Conservation (phyloP, 169 alveolate genomes). For the Amoebophrya sp. region DNA sequence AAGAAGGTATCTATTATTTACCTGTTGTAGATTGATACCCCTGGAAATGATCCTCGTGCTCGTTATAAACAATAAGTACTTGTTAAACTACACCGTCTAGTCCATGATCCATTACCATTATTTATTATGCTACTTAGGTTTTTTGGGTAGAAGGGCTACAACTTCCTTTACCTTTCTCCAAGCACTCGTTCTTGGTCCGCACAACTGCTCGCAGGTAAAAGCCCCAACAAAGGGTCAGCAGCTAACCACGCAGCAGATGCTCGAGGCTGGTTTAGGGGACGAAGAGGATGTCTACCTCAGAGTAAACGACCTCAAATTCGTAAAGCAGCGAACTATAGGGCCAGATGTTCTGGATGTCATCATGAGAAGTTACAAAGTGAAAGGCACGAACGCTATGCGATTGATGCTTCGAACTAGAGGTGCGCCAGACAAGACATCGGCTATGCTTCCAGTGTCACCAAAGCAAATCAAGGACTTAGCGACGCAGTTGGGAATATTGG, state of each 20-base stretch:
- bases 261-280: slow-evolving; percentile 32
- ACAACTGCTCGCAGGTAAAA: background rate
- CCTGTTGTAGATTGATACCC: no score
- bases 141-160: no score
- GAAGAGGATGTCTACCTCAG: slow-evolving; percentile 18
- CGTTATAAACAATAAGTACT: no score
- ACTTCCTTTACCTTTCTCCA: no score
- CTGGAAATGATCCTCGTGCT: no score
- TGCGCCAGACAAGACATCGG: slow-evolving; percentile 10
- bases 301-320: background rate
- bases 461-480: slow-evolving; percentile 31
- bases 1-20: no score
- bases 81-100: no score
- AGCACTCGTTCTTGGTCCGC: no score
- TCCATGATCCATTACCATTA: no score
- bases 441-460: background rate
- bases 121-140: no score
- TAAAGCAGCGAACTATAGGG: background rate
- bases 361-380: background rate
- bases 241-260: slow-evolving; percentile 29
- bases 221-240: background rate
- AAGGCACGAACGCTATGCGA: slow-evolving; percentile 23
- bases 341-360: slow-evolving; percentile 30
- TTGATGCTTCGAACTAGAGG: slow-evolving; percentile 22
- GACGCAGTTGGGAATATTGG: slow-evolving; percentile 29